These are phyloP conservation scores for Talaromyces sp. DNA, from an alignment of 2,329 filamentous ascomycete genomes.

Conservation along the genomic window DNA sequence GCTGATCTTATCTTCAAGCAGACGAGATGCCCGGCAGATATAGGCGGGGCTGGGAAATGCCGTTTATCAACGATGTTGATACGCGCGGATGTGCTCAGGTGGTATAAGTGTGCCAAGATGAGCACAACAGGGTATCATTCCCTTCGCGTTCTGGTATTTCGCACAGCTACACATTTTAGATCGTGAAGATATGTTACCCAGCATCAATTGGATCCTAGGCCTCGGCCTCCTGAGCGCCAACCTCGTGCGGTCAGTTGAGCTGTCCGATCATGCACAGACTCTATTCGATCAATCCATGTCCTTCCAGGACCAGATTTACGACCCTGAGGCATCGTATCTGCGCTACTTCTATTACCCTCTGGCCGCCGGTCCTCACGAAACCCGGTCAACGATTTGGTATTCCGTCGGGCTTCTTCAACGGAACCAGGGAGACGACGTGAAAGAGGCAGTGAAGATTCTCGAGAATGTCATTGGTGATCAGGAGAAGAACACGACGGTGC, in stretches of 20 bases:
- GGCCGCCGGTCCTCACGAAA: slow-evolving; percentile 54
- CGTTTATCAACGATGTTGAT: background rate
- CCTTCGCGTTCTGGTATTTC: background rate
- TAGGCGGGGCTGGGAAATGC: background rate
- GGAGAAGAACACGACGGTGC: slow-evolving; percentile 51
- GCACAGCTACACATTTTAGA: background rate
- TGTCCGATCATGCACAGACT: slow-evolving; percentile 33
- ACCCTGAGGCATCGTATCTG: slow-evolving; percentile 53
- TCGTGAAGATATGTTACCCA: slow-evolving; percentile 10
- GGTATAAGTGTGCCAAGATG: slow-evolving; percentile 6
- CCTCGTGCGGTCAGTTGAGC: slow-evolving; percentile 7
- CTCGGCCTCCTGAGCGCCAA: slow-evolving; percentile 15
- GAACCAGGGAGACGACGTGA: slow-evolving; percentile 51
- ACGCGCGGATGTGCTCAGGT: too few species aligned
- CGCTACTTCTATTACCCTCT: slow-evolving; percentile 44
- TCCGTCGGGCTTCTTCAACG: slow-evolving; percentile 58
- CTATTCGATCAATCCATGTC: slow-evolving; percentile 54
- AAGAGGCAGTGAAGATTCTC: slow-evolving; percentile 55
- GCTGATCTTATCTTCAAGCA: background rate
- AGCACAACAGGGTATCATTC: background rate
- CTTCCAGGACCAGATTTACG: slow-evolving; percentile 58
- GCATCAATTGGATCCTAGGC: slow-evolving; percentile 13
- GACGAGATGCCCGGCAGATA: background rate
- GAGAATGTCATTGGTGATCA: slow-evolving; percentile 55
- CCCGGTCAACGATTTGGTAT: slow-evolving; percentile 60